Percentiles rank a stretch among this genome's conserved stretches.
Conservation (phyloP, 352 stramenopile genomes). For the Globisporangium acanthophoron region DNA sequence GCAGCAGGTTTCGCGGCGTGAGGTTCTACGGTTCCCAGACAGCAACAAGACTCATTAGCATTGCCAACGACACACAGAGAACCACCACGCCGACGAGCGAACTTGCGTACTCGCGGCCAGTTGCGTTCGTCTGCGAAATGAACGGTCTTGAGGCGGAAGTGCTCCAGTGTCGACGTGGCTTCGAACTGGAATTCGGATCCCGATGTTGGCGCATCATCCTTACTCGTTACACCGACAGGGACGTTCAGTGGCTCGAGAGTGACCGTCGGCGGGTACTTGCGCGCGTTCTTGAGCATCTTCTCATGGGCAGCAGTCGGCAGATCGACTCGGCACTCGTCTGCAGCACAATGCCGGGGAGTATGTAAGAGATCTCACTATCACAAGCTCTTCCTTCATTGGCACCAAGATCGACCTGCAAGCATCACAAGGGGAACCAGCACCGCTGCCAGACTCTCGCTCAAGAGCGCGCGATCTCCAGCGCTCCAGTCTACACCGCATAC, state of each 20-base stretch:
- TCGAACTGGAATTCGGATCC: conserved; percentile 23
- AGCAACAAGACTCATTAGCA: not conserved
- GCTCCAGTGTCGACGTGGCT: conserved; percentile 41
- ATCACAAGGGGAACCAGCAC: conserved; percentile 95
- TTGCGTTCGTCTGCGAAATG: conserved; percentile 58
- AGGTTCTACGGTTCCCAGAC: conserved; percentile 23
- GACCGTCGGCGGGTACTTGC: conserved; percentile 68
- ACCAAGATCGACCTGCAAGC: conserved; percentile 47
- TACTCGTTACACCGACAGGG: not conserved
- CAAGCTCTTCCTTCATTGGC: not conserved
- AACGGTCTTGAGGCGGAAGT: conserved; percentile 43
- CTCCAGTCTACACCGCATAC: conserved; percentile 44
- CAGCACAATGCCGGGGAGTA: not conserved
- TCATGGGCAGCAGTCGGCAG: conserved; percentile 82
- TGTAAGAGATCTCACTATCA: no score
- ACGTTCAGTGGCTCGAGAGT: conserved; percentile 1
- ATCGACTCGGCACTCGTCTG: conserved; percentile 89
- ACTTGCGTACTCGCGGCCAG: conserved; percentile 38
- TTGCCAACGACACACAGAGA: no score
- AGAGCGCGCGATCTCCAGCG: conserved; percentile 75
- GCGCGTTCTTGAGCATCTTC: conserved; percentile 91
- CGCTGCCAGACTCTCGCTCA: conserved; percentile 95
- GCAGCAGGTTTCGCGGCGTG: conserved; percentile 89
- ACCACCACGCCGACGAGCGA: not conserved
- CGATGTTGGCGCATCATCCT: not conserved